Conservation (phyloP, 495 filamentous ascomycete genomes). For the Podospora fimiseda region DNA sequence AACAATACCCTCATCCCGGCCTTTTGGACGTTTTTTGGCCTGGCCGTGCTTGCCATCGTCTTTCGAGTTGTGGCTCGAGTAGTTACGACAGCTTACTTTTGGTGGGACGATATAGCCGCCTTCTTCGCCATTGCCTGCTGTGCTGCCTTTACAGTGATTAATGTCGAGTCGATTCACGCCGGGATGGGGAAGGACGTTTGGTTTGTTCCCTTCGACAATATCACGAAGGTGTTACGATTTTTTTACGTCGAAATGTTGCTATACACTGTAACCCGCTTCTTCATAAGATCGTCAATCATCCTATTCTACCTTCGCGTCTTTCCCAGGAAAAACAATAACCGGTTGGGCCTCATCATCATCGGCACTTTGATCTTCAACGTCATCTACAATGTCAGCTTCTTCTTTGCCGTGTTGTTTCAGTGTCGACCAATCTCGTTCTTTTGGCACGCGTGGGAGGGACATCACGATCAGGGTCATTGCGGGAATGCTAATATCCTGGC, state of each 20-base stretch:
- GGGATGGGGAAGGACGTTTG: constrained; percentile 45
- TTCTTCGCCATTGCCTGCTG: constrained; percentile 21
- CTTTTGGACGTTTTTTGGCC: constrained; percentile 17
- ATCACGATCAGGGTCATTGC: constrained; percentile 19
- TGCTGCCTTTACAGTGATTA: constrained; percentile 13
- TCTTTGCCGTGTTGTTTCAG: constrained; percentile 34
- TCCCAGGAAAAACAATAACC: constrained; percentile 17
- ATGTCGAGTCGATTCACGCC: constrained; percentile 28
- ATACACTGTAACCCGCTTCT: constrained; percentile 34
- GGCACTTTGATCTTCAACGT: constrained; percentile 28
- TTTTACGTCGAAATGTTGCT: constrained; percentile 28
- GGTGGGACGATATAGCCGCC: constrained; percentile 31
- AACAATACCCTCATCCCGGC: constrained; percentile 13
- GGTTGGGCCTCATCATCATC: constrained; percentile 24
- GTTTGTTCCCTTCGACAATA: constrained; percentile 40
- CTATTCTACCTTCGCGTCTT: constrained; percentile 49
- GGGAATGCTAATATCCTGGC: constrained; percentile 24
- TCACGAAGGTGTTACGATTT: constrained; percentile 26
- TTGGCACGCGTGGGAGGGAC: constrained; percentile 28
- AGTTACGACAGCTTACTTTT: constrained; percentile 26
- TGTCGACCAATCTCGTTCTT: constrained; percentile 34
- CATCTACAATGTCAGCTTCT: constrained; percentile 34
- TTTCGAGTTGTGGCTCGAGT: constrained; percentile 24
- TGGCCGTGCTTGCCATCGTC: constrained; percentile 19
- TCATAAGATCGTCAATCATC: constrained; percentile 43